Evolutionary conservation across 73 alveolate species (phyloP).

Genomic region (Tetrahymena thermophila): DNA sequence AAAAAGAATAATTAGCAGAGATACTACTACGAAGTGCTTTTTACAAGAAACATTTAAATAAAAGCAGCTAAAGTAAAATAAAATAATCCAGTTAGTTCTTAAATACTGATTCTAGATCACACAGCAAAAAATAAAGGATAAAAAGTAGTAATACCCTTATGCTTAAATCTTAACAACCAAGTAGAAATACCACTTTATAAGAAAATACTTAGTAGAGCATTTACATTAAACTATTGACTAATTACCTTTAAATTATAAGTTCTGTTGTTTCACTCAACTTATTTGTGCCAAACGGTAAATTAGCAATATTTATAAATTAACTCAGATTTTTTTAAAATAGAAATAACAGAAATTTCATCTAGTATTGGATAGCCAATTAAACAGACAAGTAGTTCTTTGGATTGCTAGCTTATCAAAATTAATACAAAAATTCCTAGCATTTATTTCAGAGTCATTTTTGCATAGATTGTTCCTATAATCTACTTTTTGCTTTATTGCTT

Average conservation of each 20-base stretch:
- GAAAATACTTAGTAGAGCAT: background rate
- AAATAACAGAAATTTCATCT: background rate
- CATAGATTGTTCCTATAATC: background rate
- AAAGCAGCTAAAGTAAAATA: background rate
- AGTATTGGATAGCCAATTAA: background rate
- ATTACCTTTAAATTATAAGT: background rate
- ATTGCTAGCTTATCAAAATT: background rate
- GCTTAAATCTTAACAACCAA: too few species aligned
- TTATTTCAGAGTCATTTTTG: background rate
- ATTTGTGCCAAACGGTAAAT: background rate
- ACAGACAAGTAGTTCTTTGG: background rate
- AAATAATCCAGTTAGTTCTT: background rate
- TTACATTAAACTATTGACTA: slow-evolving; percentile 4
- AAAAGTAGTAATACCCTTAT: background rate
- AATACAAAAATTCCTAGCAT: slow-evolving; percentile 5
- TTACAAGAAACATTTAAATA: background rate
- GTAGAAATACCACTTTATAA: background rate
- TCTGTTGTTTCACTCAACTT: background rate
- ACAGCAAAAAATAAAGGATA: background rate
- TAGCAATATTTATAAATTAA: background rate
- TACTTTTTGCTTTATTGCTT: background rate
- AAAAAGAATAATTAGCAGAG: background rate
- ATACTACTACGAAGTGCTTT: background rate
- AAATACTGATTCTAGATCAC: too few species aligned
- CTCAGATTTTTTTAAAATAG: background rate